A percentile compares a stretch with the other conserved stretches of the same genome.
phyloP scores from a whole-genome alignment of 179 eudicot species.

The Actinidia arguta region DNA sequence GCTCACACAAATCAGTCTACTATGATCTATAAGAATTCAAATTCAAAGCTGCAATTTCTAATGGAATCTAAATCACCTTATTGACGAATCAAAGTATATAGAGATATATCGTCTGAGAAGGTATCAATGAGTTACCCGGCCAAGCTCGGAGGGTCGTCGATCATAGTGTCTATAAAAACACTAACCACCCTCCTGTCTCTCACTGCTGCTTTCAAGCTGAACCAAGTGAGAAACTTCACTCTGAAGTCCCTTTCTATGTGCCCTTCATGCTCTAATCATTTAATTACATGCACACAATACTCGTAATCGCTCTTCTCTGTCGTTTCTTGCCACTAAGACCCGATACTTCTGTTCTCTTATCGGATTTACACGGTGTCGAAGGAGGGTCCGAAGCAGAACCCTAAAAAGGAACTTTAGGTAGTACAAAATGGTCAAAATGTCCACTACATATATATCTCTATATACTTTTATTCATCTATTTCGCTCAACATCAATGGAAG shows the following conservation, averaged over 20 bases:
- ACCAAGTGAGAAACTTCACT: conserved; percentile 78
- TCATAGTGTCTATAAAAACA: conserved; percentile 59
- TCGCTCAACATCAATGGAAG: neutral
- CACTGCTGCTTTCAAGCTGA: conserved; percentile 66
- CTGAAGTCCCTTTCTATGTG: conserved; percentile 57
- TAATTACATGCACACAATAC: conserved; percentile 56
- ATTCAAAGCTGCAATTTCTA: no score
- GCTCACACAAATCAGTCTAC: neutral
- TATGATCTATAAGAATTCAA: neutral
- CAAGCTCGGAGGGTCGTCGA: conserved; percentile 64
- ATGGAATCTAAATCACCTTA: no score
- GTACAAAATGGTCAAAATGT: no score
- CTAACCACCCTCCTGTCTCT: conserved; percentile 62
- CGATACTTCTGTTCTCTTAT: conserved; percentile 32
- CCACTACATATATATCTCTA: no score
- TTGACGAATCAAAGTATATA: neutral
- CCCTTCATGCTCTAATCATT: conserved; percentile 56
- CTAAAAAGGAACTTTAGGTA: no score
- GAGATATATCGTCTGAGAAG: conserved; percentile 63
- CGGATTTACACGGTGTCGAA: conserved; percentile 52
- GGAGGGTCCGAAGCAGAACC: conserved; percentile 38
- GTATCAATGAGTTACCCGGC: conserved; percentile 72
- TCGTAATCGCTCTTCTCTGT: conserved; percentile 48
- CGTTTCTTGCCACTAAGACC: conserved; percentile 29
- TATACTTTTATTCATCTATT: neutral